Percentiles rank a stretch among this genome's conserved stretches.
These are phyloP conservation scores for Lecanosticta acicola DNA, from an alignment of 2,329 filamentous ascomycete genomes.

Conservation along the genomic window DNA sequence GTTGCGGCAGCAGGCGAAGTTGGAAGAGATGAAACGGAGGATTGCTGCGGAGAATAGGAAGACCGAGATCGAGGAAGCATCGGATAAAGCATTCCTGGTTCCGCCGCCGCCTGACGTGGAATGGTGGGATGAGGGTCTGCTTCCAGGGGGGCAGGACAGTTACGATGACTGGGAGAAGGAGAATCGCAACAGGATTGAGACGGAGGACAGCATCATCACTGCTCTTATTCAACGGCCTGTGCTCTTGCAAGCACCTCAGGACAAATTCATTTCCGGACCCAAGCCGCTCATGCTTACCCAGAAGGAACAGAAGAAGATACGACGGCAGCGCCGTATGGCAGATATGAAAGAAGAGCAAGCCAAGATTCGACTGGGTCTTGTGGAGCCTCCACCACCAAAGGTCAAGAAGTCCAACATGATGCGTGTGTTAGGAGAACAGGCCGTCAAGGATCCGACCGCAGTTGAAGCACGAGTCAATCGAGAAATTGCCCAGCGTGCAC, in stretches of 20 bases:
- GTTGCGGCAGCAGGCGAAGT: conserved; percentile 73
- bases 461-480: conserved; percentile 91
- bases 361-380: conserved; percentile 85
- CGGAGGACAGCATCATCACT: conserved; percentile 80
- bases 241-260: conserved; percentile 82
- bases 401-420: conserved; percentile 97
- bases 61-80: conserved; percentile 89
- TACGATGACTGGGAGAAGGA: conserved; percentile 65
- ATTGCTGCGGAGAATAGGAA: conserved; percentile 83
- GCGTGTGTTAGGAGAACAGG: conserved; percentile 87
- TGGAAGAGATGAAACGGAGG: conserved; percentile 91
- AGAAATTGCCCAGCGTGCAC: conserved; percentile 81
- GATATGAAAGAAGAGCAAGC: conserved; percentile 94
- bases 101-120: conserved; percentile 81
- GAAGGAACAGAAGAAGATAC: conserved; percentile 85
- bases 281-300: conserved; percentile 91
- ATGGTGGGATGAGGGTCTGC: conserved; percentile 93
- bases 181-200: conserved; percentile 64
- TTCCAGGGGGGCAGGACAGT: conserved; percentile 57
- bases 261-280: conserved; percentile 68
- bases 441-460: conserved; percentile 92
- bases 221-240: conserved; percentile 90
- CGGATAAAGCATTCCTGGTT: conserved; percentile 78
- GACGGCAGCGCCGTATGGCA: conserved; percentile 82
- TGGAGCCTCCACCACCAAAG: conserved; percentile 86